Evolutionary conservation across 305 asterid genomes (phyloP).

Genomic region (Fraxinus sp.): DNA sequence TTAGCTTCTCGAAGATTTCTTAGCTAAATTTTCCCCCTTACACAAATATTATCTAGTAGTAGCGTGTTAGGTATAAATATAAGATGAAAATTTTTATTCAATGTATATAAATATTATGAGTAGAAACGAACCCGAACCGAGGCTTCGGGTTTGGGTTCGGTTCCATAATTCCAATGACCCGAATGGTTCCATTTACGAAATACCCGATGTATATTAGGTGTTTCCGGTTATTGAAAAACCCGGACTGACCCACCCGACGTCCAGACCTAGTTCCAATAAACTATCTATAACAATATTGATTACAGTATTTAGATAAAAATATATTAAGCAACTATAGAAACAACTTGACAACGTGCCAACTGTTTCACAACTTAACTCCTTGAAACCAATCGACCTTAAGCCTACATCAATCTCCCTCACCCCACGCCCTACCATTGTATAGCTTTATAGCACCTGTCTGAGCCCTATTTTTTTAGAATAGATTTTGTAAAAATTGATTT

Average conservation of each 20-base stretch:
- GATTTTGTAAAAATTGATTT: background rate
- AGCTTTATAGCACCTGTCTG: background rate
- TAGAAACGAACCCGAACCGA: too few species aligned
- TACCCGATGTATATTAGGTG: too few species aligned
- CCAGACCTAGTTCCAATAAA: conserved; percentile 11
- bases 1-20: too few species aligned
- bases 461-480: background rate
- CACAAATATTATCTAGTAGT: background rate
- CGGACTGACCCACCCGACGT: too few species aligned
- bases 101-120: too few species aligned
- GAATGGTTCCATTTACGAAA: too few species aligned
- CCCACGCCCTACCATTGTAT: background rate
- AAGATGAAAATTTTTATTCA: too few species aligned
- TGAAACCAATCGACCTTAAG: background rate
- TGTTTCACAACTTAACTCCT: background rate
- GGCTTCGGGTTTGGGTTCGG: too few species aligned
- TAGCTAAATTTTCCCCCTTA: background rate
- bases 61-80: too few species aligned
- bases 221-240: too few species aligned
- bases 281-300: conserved; percentile 18
- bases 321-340: conserved; percentile 14
- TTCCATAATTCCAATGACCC: too few species aligned
- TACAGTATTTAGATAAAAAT: background rate
- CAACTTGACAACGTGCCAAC: conserved; percentile 17
- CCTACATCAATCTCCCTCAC: background rate